Conservation (phyloP, 2,329 filamentous ascomycete species). For the Fusarium staphyleae region DNA sequence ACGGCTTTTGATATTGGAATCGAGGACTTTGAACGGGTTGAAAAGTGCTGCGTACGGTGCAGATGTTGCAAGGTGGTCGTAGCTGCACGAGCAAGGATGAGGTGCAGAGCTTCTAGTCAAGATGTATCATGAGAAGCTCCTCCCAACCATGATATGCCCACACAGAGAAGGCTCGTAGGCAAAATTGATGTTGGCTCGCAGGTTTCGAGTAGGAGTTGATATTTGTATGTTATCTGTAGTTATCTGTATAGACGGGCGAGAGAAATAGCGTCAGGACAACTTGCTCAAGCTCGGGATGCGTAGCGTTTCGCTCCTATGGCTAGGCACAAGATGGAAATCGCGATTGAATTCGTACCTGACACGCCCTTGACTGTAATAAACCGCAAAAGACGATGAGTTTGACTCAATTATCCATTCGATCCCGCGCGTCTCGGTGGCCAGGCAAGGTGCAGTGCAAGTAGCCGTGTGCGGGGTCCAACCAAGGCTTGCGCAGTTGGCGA, state of each 20-base stretch:
- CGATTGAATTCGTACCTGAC: slow-evolving; percentile 26
- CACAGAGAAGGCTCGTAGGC: slow-evolving; percentile 4
- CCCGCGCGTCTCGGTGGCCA: slow-evolving; percentile 10
- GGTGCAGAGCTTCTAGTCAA: slow-evolving; percentile 13
- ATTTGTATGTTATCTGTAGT: slow-evolving; percentile 3
- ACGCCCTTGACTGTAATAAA: slow-evolving; percentile 18
- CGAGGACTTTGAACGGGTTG: background rate
- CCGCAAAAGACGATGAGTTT: slow-evolving; percentile 20
- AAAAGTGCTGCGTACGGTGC: slow-evolving; percentile 10
- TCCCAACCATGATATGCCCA: slow-evolving; percentile 7
- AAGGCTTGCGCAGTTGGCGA: slow-evolving; percentile 13
- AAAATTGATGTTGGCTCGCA: background rate
- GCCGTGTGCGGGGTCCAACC: slow-evolving; percentile 33
- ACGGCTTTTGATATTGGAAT: slow-evolving; percentile 9
- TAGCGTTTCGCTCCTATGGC: background rate
- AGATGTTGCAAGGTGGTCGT: slow-evolving; percentile 3
- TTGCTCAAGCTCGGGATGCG: background rate
- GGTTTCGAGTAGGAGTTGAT: background rate
- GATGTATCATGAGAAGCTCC: slow-evolving; percentile 4
- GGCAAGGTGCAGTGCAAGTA: slow-evolving; percentile 19
- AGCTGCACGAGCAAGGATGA: background rate
- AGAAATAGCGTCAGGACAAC: slow-evolving; percentile 12
- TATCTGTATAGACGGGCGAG: slow-evolving; percentile 2
- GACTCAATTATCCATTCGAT: slow-evolving; percentile 28
- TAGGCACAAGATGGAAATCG: background rate